These are phyloP conservation scores for Podaxis pistillaris DNA, from an alignment of 768 basidiomycete species.

Conservation along the genomic window DNA sequence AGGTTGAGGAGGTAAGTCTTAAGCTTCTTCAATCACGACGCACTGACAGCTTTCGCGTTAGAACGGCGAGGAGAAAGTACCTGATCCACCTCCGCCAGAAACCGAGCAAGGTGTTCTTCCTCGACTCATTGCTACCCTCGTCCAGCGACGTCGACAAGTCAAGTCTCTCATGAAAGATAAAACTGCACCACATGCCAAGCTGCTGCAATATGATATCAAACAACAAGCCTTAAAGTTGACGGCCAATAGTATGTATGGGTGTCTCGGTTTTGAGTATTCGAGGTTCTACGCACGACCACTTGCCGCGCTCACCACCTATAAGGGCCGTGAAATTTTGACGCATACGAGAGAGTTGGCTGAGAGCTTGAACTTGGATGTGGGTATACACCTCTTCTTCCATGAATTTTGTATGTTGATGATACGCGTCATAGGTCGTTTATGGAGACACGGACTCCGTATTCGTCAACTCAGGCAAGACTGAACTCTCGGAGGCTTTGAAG, in stretches of 20 bases:
- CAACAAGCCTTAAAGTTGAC: conserved; percentile 97
- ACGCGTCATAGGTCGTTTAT: conserved; percentile 80
- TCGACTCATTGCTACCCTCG: conserved; percentile 94
- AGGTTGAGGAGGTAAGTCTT: conserved; percentile 51
- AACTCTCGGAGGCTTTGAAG: conserved; percentile 84
- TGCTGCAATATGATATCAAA: conserved; percentile 95
- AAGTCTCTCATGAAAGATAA: conserved; percentile 95
- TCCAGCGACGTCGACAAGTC: conserved; percentile 84
- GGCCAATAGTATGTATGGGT: conserved; percentile 99
- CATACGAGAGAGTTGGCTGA: conserved; percentile 93
- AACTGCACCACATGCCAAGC: conserved; percentile 64
- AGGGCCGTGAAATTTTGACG: conserved; percentile 95
- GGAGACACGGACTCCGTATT: conserved; percentile 99
- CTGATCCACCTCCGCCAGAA: conserved; percentile 77
- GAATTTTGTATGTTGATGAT: background rate
- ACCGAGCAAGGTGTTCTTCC: conserved; percentile 88
- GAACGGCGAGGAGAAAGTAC: conserved; percentile 79
- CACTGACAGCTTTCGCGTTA: conserved; percentile 16
- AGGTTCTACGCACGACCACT: conserved; percentile 95
- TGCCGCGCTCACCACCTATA: conserved; percentile 97
- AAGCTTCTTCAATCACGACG: background rate
- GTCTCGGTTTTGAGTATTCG: conserved; percentile 96
- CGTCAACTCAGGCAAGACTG: conserved; percentile 92
- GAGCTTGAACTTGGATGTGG: conserved; percentile 82
- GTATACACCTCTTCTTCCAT: conserved; percentile 22